phyloP scores from a whole-genome alignment of 768 basidiomycete genomes.

The Panaeolus papilionaceus region DNA sequence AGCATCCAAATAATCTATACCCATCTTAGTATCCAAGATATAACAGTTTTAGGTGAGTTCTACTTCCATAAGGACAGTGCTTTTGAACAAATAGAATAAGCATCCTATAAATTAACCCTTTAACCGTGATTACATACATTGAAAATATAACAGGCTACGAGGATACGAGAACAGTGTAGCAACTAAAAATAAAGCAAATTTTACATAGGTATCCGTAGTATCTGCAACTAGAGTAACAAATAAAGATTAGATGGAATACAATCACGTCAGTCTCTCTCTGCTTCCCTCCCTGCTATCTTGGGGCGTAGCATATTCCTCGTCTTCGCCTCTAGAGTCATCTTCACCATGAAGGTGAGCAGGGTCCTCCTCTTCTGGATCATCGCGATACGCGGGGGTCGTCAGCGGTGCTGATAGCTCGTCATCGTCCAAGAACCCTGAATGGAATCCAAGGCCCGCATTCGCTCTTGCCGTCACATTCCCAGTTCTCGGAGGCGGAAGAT shows the following conservation, averaged over 20 bases:
- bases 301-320: slow-evolving; percentile 20
- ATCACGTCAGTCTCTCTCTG: slow-evolving; percentile 24
- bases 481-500: slow-evolving; percentile 23
- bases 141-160: background rate
- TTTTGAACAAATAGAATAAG: too few species aligned
- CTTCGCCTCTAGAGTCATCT: slow-evolving; percentile 4
- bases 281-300: slow-evolving; percentile 24
- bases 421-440: slow-evolving; percentile 86
- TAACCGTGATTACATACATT: background rate
- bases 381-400: slow-evolving; percentile 46
- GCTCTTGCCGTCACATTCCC: slow-evolving; percentile 32
- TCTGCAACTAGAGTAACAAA: background rate
- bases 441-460: slow-evolving; percentile 60
- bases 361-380: slow-evolving; percentile 52
- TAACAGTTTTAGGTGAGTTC: too few species aligned
- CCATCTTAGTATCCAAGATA: too few species aligned
- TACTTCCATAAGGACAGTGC: too few species aligned
- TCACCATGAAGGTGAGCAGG: slow-evolving; percentile 14
- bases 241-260: slow-evolving; percentile 11
- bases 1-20: too few species aligned
- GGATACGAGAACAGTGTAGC: background rate
- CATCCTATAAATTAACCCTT: too few species aligned
- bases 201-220: slow-evolving; percentile 4
- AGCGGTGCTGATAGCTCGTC: slow-evolving; percentile 58
- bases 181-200: background rate